Evolutionary conservation across 2,329 filamentous ascomycete genomes (phyloP).

Genomic region (Fusarium pseudonygamai): DNA sequence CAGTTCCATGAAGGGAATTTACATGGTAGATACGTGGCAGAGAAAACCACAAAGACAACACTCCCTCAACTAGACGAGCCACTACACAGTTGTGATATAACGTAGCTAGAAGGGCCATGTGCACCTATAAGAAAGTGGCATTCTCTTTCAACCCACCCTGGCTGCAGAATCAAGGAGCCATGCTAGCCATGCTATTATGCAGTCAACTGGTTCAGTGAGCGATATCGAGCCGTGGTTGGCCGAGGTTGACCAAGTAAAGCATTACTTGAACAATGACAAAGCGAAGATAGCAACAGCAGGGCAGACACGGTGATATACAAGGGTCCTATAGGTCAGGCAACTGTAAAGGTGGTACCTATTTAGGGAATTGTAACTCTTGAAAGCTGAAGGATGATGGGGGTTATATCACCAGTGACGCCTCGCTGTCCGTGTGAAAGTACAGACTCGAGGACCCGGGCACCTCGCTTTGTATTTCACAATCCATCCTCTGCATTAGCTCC

Average conservation of each 20-base stretch:
- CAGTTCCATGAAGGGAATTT: neutral
- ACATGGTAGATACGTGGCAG: neutral
- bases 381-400: neutral
- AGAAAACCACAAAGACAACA: neutral
- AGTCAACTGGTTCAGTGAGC: neutral
- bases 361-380: neutral
- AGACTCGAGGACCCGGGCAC: neutral
- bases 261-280: neutral
- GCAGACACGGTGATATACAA: neutral
- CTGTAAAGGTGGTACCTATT: neutral
- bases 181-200: neutral
- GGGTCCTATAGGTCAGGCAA: neutral
- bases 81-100: neutral
- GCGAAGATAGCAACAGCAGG: neutral
- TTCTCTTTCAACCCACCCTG: neutral
- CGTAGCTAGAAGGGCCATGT: neutral
- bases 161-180: neutral
- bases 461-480: conserved; percentile 6
- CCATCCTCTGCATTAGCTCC: neutral
- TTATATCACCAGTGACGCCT: neutral
- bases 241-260: neutral
- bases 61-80: neutral
- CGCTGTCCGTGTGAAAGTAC: neutral
- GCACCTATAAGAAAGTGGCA: neutral
- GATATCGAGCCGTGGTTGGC: neutral